A percentile compares a stretch with the other conserved stretches of the same genome.
Conservation (phyloP, 768 basidiomycete genomes). For the Mycena vitilis region DNA sequence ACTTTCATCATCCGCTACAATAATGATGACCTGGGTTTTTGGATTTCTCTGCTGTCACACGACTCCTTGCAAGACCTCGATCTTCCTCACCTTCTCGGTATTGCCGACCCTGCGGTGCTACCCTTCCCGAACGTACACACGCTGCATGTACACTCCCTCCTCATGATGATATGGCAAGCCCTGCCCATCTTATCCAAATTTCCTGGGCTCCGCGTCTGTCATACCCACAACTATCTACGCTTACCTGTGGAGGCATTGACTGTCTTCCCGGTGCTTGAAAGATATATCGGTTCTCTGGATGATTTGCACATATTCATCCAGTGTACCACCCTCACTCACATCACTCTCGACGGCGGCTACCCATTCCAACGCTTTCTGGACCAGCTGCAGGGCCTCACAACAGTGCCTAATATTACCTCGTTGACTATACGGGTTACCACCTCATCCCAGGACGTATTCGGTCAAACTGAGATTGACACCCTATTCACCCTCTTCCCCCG, state of each 20-base stretch:
- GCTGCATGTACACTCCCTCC: background rate
- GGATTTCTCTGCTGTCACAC: background rate
- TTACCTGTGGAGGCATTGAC: background rate
- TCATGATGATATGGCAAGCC: background rate
- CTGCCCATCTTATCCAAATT: background rate
- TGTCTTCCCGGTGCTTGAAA: background rate
- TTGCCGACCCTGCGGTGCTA: background rate
- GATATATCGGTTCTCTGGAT: background rate
- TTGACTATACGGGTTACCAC: background rate
- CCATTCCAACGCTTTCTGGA: background rate
- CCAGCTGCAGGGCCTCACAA: background rate
- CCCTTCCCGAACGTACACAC: conserved; percentile 1
- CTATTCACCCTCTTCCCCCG: background rate
- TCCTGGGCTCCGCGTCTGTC: background rate
- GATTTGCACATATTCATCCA: background rate
- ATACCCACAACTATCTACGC: background rate
- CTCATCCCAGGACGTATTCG: background rate
- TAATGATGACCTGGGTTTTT: background rate
- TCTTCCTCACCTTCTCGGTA: background rate
- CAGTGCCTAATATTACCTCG: conserved; percentile 1
- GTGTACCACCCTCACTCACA: background rate
- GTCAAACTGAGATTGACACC: background rate
- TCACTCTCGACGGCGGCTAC: background rate
- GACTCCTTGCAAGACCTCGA: conserved; percentile 1
- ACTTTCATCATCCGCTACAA: background rate